Percentiles rank a stretch among this genome's conserved stretches.
phyloP scores from a whole-genome alignment of 768 basidiomycete genomes.

The Mycena olivaceomarginata region DNA sequence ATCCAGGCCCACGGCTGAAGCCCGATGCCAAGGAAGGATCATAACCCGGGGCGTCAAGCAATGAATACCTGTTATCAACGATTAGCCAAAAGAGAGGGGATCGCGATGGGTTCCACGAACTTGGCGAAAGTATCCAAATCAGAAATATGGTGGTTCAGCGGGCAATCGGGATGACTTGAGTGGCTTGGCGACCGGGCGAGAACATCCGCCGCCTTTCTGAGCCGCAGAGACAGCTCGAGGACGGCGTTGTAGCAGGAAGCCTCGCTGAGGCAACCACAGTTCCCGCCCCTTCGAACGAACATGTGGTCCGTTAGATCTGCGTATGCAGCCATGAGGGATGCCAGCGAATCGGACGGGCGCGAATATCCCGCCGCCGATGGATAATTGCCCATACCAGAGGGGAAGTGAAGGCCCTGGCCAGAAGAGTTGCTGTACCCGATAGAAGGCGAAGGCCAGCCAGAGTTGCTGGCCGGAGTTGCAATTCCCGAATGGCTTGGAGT shows the following conservation, averaged over 20 bases:
- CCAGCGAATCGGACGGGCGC: constrained; percentile 22
- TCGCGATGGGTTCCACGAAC: constrained; percentile 20
- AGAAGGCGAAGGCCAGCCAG: constrained; percentile 3
- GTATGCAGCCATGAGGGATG: constrained; percentile 38
- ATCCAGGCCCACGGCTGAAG: constrained; percentile 6
- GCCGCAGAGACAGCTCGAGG: constrained; percentile 39
- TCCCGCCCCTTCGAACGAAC: constrained; percentile 30
- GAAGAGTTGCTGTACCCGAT: not conserved
- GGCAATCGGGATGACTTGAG: constrained; percentile 27
- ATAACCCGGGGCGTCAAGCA: constrained; percentile 36
- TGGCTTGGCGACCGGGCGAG: constrained; percentile 38
- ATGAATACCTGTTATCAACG: constrained; percentile 19
- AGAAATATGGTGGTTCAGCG: constrained; percentile 33
- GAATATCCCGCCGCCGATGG: constrained; percentile 2
- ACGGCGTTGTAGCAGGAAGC: constrained; percentile 32
- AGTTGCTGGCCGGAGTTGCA: constrained; percentile 5
- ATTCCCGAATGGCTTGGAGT: constrained; percentile 1
- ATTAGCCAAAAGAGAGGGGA: constrained; percentile 9
- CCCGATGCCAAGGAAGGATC: constrained; percentile 17
- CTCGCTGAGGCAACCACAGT: constrained; percentile 36
- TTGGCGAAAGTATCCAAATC: constrained; percentile 37
- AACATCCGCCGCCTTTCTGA: constrained; percentile 35
- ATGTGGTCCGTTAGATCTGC: constrained; percentile 38
- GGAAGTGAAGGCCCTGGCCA: not conserved
- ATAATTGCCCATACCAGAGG: constrained; percentile 4